phyloP scores from a whole-genome alignment of 2,329 filamentous ascomycete species.

The Sporothrix inflata region DNA sequence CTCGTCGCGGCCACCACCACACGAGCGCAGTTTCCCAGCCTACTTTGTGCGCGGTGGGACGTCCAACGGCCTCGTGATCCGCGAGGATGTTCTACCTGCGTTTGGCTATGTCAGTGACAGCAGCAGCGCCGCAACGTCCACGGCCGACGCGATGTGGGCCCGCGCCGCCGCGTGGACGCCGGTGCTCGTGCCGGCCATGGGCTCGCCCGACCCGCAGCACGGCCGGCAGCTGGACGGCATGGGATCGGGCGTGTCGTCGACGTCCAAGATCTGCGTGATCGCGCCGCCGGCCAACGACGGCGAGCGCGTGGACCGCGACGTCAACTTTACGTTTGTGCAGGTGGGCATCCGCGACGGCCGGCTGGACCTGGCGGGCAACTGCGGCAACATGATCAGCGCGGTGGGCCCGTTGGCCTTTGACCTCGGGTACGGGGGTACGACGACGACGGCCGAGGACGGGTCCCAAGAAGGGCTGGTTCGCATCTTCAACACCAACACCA shows the following conservation, averaged over 20 bases:
- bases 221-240: conserved; percentile 73
- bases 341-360: conserved; percentile 64
- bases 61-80: conserved; percentile 40
- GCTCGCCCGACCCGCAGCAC: conserved; percentile 64
- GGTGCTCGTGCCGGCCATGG: conserved; percentile 52
- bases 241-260: conserved; percentile 68
- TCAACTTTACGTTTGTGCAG: conserved; percentile 74
- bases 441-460: conserved; percentile 36
- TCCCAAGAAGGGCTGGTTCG: conserved; percentile 48
- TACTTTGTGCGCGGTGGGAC: conserved; percentile 41
- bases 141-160: conserved; percentile 5
- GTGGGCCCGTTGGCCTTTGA: conserved; percentile 69
- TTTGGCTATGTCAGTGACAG: neutral
- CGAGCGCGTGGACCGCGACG: conserved; percentile 46
- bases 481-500: conserved; percentile 73
- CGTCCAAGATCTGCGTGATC: conserved; percentile 73
- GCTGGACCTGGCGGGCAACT: conserved; percentile 71
- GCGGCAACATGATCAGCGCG: conserved; percentile 72
- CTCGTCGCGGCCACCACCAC: neutral
- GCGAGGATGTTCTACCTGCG: conserved; percentile 34
- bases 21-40: conserved; percentile 36
- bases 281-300: conserved; percentile 46
- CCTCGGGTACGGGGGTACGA: conserved; percentile 44
- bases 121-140: neutral
- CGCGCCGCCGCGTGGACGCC: conserved; percentile 34